phyloP scores from a whole-genome alignment of 78 protist species.

The Acrasis kona region DNA sequence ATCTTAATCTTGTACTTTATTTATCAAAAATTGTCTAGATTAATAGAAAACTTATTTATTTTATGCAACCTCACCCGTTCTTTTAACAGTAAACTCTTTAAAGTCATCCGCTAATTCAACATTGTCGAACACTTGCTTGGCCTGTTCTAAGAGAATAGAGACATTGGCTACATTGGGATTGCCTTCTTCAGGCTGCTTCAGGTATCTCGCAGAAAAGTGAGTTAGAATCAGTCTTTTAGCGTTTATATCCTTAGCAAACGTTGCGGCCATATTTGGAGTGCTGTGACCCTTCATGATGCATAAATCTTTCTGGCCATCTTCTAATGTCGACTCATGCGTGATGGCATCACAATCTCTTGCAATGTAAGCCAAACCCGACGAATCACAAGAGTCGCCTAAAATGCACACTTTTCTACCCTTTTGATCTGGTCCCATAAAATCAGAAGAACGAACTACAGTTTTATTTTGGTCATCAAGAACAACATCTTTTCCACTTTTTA shows the following conservation, averaged over 20 bases:
- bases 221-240: conserved; percentile 19
- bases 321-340: conserved; percentile 36
- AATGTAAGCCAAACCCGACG: neutral
- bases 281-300: conserved; percentile 28
- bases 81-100: too few species aligned
- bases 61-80: neutral
- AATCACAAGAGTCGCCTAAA: conserved; percentile 38
- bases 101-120: neutral
- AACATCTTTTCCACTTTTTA: neutral
- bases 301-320: neutral
- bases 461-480: conserved; percentile 19
- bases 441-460: neutral
- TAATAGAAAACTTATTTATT: neutral
- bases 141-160: neutral
- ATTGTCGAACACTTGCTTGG: neutral
- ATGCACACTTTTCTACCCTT: neutral
- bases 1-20: too few species aligned
- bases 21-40: too few species aligned
- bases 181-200: neutral
- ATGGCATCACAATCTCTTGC: neutral
- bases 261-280: conserved; percentile 42
- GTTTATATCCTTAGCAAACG: neutral
- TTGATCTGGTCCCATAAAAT: neutral
- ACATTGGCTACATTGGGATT: neutral
- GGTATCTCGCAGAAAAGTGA: conserved; percentile 24